Percentiles rank a stretch among this genome's conserved stretches.
Conservation (phyloP, 371 early-diverging fungal species). For the Mortierella sp. region DNA sequence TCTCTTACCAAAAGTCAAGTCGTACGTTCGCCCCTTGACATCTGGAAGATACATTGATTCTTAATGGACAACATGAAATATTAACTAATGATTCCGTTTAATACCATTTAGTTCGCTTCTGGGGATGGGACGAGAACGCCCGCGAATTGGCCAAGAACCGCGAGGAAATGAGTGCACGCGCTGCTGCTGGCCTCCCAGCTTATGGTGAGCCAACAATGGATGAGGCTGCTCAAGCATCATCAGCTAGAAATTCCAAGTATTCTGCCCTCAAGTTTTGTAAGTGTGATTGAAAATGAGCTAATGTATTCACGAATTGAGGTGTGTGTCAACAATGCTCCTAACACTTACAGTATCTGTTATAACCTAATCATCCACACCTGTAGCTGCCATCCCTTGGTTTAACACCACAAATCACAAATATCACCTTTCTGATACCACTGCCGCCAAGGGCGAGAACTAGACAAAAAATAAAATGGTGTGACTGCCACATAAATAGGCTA, state of each 20-base stretch:
- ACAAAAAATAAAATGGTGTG: not conserved
- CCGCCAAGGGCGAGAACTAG: not conserved
- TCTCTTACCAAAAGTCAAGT: slow-evolving; percentile 75
- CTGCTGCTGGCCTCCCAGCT: slow-evolving; percentile 78
- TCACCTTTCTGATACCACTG: slow-evolving; percentile 57
- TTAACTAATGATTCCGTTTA: not conserved
- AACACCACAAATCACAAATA: slow-evolving; percentile 87
- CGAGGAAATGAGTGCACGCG: slow-evolving; percentile 72
- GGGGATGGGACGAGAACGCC: slow-evolving; percentile 93
- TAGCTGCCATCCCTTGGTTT: slow-evolving; percentile 82
- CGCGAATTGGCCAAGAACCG: slow-evolving; percentile 82
- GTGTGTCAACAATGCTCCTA: not conserved
- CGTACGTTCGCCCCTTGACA: slow-evolving; percentile 65
- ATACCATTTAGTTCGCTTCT: slow-evolving; percentile 83
- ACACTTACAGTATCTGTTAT: not conserved
- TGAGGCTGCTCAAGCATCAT: slow-evolving; percentile 70
- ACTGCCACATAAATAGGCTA: not conserved
- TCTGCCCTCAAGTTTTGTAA: slow-evolving; percentile 77
- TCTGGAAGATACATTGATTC: not conserved
- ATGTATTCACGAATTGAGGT: too few species aligned
- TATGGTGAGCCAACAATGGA: slow-evolving; percentile 78
- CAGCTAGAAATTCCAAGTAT: slow-evolving; percentile 80
- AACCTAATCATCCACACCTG: not conserved
- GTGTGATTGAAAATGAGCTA: not conserved
- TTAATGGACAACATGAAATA: not conserved